Conservation (phyloP, 2,329 filamentous ascomycete species). For the Hysterium pulicare region DNA sequence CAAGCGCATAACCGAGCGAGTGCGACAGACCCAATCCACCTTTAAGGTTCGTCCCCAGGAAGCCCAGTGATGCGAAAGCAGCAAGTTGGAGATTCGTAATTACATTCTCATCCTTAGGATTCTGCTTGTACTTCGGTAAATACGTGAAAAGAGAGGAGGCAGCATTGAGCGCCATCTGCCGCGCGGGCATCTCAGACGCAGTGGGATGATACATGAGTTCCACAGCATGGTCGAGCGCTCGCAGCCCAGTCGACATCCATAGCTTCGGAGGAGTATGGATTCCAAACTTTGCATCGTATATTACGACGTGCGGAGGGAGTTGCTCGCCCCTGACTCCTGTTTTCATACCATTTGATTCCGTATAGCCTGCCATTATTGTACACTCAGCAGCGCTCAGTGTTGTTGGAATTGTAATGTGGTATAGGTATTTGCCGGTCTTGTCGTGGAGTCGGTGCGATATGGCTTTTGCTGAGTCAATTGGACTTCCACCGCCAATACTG, state of each 20-base stretch:
- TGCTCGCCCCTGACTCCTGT: conserved; percentile 44
- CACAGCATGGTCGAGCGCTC: conserved; percentile 55
- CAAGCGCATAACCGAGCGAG: conserved; percentile 51
- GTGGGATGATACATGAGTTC: conserved; percentile 54
- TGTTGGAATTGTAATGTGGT: conserved; percentile 39
- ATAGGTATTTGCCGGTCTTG: conserved; percentile 31
- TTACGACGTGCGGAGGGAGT: conserved; percentile 46
- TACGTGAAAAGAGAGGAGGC: conserved; percentile 47
- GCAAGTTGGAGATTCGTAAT: conserved; percentile 54
- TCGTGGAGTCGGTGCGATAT: conserved; percentile 35
- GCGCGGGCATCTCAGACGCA: conserved; percentile 49
- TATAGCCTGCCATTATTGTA: conserved; percentile 52
- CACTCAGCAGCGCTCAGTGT: conserved; percentile 53
- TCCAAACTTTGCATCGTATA: conserved; percentile 53
- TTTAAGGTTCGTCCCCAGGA: conserved; percentile 50
- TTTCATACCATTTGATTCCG: conserved; percentile 48
- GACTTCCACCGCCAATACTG: conserved; percentile 53
- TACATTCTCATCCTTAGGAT: conserved; percentile 45
- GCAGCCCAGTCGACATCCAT: conserved; percentile 51
- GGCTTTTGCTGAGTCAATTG: conserved; percentile 49
- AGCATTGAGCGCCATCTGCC: conserved; percentile 45
- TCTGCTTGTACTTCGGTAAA: conserved; percentile 46
- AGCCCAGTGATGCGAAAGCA: conserved; percentile 50
- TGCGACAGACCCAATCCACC: conserved; percentile 51
- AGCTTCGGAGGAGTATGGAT: conserved; percentile 50